Conservation (phyloP, 345 rosid genomes). For the Pseudoturritis turrita region DNA sequence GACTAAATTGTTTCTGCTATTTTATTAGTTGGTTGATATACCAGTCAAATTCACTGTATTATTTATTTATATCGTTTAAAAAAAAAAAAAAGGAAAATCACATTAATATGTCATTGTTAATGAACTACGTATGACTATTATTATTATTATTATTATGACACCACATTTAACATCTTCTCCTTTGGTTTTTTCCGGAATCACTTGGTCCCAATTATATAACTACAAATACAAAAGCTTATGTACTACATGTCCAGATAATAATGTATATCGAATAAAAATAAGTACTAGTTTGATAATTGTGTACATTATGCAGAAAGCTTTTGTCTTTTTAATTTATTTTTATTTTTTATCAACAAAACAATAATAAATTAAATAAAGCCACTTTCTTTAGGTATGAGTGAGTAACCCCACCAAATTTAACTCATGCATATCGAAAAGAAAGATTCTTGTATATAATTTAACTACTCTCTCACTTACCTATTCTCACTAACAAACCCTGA, state of each 20-base stretch:
- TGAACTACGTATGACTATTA: not conserved
- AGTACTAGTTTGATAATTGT: not conserved
- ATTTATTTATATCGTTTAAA: not conserved
- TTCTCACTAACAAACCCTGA: conserved; percentile 6
- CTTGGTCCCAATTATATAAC: conserved; percentile 21
- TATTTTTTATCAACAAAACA: not conserved
- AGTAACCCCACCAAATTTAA: conserved; percentile 26
- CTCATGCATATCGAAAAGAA: conserved; percentile 32
- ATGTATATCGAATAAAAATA: not conserved
- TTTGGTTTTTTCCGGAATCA: conserved; percentile 23
- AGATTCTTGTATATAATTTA: conserved; percentile 19
- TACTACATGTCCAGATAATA: conserved; percentile 10
- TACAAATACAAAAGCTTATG: conserved; percentile 8
- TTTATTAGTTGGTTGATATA: not conserved
- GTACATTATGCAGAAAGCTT: not conserved
- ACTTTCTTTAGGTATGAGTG: conserved; percentile 13
- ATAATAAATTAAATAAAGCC: not conserved
- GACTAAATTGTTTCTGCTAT: not conserved
- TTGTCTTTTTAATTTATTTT: not conserved
- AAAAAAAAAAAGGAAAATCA: not conserved
- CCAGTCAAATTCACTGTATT: not conserved
- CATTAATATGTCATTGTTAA: not conserved
- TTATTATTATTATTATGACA: not conserved
- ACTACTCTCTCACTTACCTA: conserved; percentile 6
- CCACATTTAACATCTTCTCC: conserved; percentile 22